Conservation (phyloP, 257 asterid species). For the Orobanche coerulescens region DNA sequence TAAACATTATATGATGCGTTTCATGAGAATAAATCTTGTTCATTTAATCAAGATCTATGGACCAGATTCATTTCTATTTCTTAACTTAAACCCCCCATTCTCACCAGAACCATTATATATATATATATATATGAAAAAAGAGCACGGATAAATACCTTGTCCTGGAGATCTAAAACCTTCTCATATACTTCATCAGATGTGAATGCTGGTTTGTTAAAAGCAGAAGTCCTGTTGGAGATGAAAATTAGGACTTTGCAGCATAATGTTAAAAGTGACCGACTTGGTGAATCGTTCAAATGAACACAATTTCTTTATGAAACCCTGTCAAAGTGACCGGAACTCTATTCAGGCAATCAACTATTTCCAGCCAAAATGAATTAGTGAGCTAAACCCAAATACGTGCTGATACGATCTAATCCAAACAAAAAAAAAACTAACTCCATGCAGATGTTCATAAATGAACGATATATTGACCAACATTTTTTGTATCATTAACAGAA, state of each 20-base stretch:
- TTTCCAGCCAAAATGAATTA: conserved; percentile 4
- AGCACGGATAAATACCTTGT: conserved; percentile 43
- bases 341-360: neutral
- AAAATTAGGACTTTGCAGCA: conserved; percentile 5
- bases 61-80: no score
- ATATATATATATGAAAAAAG: neutral
- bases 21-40: neutral
- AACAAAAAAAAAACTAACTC: neutral
- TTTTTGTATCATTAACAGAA: neutral
- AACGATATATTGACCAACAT: neutral
- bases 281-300: neutral
- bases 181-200: conserved; percentile 80
- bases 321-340: neutral
- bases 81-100: no score
- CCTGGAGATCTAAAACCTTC: conserved; percentile 72
- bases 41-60: no score
- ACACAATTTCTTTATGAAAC: neutral
- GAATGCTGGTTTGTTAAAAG: conserved; percentile 56
- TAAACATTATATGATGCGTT: neutral
- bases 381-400: neutral
- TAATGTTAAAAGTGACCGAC: neutral
- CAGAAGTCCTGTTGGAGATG: conserved; percentile 55
- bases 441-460: neutral
- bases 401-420: neutral
- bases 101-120: no score